Percentiles rank a stretch among this genome's conserved stretches.
Evolutionary conservation across 208 protist species (phyloP).

Genomic region (Trypanosoma conorhini): DNA sequence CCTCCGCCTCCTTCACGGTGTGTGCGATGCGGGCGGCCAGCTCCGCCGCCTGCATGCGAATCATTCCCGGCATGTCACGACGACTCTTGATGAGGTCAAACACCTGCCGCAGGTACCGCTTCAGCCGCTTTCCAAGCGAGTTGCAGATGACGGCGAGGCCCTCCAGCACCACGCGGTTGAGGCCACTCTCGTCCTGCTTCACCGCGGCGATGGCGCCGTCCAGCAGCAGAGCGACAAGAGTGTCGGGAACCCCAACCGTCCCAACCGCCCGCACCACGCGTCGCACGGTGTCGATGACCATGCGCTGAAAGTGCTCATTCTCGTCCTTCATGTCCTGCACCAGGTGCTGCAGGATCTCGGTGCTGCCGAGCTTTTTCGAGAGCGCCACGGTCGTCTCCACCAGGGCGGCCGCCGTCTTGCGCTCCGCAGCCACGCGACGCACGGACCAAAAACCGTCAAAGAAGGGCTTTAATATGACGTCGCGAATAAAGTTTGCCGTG

Average conservation of each 20-base stretch:
- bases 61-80: slow-evolving; percentile 93
- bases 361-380: slow-evolving; percentile 95
- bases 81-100: slow-evolving; percentile 97
- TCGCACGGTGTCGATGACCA: slow-evolving; percentile 95
- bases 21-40: slow-evolving; percentile 95
- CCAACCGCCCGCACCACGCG: slow-evolving; percentile 76
- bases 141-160: slow-evolving; percentile 96
- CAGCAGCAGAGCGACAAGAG: slow-evolving; percentile 95
- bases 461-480: slow-evolving; percentile 91
- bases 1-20: slow-evolving; percentile 95
- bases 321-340: slow-evolving; percentile 99
- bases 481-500: slow-evolving; percentile 90
- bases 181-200: slow-evolving; percentile 95
- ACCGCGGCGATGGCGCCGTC: slow-evolving; percentile 98
- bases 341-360: slow-evolving; percentile 93
- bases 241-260: slow-evolving; percentile 90
- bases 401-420: slow-evolving; percentile 91
- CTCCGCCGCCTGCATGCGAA: slow-evolving; percentile 97
- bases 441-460: slow-evolving; percentile 96
- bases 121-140: slow-evolving; percentile 90
- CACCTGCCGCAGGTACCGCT: slow-evolving; percentile 96
- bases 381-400: slow-evolving; percentile 97
- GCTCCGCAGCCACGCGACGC: slow-evolving; percentile 96
- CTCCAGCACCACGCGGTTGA: slow-evolving; percentile 83
- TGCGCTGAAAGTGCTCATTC: slow-evolving; percentile 96